A percentile compares a stretch with the other conserved stretches of the same genome.
phyloP scores from a whole-genome alignment of 1,284 basidiomycete species.

The Xerocomus cyaneibrunnescens region DNA sequence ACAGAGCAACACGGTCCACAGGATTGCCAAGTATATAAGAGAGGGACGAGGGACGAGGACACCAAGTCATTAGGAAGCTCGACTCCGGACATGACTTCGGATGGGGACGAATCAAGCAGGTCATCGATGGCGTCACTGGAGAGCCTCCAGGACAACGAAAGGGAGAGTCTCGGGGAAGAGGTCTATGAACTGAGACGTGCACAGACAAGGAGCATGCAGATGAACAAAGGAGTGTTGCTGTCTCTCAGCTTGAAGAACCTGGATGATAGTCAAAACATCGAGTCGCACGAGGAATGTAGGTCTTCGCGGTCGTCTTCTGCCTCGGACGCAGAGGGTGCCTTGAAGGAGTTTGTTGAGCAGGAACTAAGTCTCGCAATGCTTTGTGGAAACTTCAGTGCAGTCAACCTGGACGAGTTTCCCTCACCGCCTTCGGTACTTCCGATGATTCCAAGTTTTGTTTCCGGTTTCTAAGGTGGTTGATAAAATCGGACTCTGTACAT shows the following conservation, averaged over 20 bases:
- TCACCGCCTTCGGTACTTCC: conserved; percentile 40
- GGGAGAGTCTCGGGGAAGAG: conserved; percentile 32
- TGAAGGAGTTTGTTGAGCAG: conserved; percentile 23
- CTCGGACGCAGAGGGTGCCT: conserved; percentile 13
- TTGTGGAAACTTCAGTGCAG: conserved; percentile 37
- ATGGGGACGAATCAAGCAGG: conserved; percentile 25
- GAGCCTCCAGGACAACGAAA: conserved; percentile 24
- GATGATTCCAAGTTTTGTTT: conserved; percentile 33
- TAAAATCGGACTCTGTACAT: not conserved
- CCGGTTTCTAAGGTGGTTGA: conserved; percentile 19
- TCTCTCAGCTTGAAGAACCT: conserved; percentile 24
- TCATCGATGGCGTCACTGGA: conserved; percentile 27
- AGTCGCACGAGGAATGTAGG: conserved; percentile 10
- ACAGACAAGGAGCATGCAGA: conserved; percentile 48
- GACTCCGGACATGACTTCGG: conserved; percentile 30
- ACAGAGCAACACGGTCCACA: not conserved
- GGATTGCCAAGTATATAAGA: not conserved
- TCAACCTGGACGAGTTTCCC: conserved; percentile 47
- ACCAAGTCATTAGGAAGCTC: conserved; percentile 24
- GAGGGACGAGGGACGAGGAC: conserved; percentile 19
- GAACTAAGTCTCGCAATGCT: conserved; percentile 36
- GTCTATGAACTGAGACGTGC: conserved; percentile 45
- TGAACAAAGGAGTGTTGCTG: conserved; percentile 45
- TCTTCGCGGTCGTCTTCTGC: conserved; percentile 7
- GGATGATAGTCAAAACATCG: conserved; percentile 11